Base-by-base conservation (phyloP, 2,329 filamentous ascomycete genomes). In the Colletotrichum endophyticum region DNA sequence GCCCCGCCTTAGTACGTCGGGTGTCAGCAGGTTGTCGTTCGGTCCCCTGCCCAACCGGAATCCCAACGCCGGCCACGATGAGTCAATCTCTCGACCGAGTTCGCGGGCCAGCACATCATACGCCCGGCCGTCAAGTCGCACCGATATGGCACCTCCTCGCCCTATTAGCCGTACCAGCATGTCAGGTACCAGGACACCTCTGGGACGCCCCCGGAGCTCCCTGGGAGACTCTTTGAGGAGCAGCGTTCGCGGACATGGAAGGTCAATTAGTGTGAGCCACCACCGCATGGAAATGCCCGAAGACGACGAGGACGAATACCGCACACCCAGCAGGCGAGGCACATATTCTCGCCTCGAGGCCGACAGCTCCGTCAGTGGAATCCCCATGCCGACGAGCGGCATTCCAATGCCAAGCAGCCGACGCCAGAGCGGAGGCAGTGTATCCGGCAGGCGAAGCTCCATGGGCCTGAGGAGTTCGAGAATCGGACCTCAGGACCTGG, bases 131-230 rank as follows among this genome's bases (percentile, higher is more conserved):
- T 83, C 86, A 5, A 92, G 91, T 75, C 87, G 91, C 76, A 87
- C 86, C 22, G 90, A 91, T 39, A 88, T 89, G 85, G 89, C 85
- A 2, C 86, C 88, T 3, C 87, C 91, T 27, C 90, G 93, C 34
- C 92, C 94, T 11, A 88, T 91, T 78, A 95, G 93, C 80, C 91
- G 94, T 66, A 88, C 92, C 49, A 95, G 93, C 78, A 83, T 92
- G 19, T 86, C 87, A 6, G 89, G 92, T 8, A 84, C 91, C 11
- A 90, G 93, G 76, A 94, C 94, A 15, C 92, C 94, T 1, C 85
- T 95, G 70, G 91, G 91, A 30, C 91, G 94, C 70, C 93, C 94
- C 22, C 90, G 94, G 66, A 95, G 93, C 66, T 95, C 94, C 16
- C 87, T 96, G 78, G 74, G 74, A 5, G 74, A 64, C 15, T 30